Conservation (phyloP, 306 rosid species). For the Dryas drummondii region DNA sequence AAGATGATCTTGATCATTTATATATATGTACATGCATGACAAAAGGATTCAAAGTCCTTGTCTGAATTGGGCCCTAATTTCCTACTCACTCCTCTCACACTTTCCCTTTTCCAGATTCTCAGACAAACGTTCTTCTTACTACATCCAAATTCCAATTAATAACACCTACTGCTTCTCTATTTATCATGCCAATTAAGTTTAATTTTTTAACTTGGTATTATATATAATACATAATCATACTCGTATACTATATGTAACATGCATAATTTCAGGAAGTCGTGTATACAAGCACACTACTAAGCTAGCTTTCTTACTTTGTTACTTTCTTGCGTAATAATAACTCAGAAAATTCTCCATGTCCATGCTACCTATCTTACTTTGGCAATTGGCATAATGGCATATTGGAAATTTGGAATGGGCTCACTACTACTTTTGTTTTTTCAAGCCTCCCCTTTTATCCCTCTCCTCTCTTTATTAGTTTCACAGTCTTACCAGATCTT, state of each 20-base stretch:
- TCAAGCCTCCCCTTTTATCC: constrained; percentile 22
- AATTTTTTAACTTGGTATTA: neutral
- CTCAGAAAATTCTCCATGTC: constrained; percentile 45
- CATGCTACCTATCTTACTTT: constrained; percentile 19
- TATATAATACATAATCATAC: too few relatives aligned
- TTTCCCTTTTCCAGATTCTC: constrained; percentile 86
- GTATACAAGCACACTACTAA: neutral
- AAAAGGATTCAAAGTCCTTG: constrained; percentile 62
- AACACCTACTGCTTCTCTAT: neutral
- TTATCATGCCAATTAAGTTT: neutral
- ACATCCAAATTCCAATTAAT: constrained; percentile 20
- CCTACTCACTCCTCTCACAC: constrained; percentile 26
- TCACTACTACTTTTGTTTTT: constrained; percentile 33
- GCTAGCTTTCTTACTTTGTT: neutral
- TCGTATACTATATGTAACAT: neutral
- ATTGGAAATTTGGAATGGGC: neutral
- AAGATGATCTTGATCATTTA: constrained; percentile 27
- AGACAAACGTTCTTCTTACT: constrained; percentile 67
- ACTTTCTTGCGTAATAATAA: constrained; percentile 60
- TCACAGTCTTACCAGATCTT: constrained; percentile 40
- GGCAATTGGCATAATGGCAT: constrained; percentile 3
- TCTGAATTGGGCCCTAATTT: constrained; percentile 58
- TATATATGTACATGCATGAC: constrained; percentile 32
- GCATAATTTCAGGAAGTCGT: neutral
- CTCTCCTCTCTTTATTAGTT: constrained; percentile 41